Evolutionary conservation across 306 rosid species (phyloP).

Genomic region (Calophaca sinica): DNA sequence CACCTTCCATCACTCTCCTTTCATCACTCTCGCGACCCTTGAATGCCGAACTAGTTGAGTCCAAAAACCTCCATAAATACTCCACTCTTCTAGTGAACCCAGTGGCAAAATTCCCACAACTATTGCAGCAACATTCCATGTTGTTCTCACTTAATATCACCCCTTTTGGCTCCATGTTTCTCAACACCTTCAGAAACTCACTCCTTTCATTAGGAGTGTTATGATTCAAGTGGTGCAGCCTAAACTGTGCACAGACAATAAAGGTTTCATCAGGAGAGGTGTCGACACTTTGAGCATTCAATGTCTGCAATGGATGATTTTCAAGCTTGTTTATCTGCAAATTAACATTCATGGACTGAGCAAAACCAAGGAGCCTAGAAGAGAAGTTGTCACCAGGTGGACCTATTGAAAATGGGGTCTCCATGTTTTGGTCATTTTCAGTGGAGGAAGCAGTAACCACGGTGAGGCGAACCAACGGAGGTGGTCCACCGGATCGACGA

Average conservation of each 20-base stretch:
- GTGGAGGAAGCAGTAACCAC: constrained; percentile 58
- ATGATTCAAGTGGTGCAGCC: constrained; percentile 80
- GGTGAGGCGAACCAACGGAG: constrained; percentile 78
- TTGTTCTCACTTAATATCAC: constrained; percentile 82
- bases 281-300: constrained; percentile 56
- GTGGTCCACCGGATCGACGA: constrained; percentile 84
- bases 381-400: constrained; percentile 82
- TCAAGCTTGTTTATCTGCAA: constrained; percentile 73
- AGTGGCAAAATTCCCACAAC: constrained; percentile 67
- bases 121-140: constrained; percentile 74
- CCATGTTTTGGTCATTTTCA: constrained; percentile 58
- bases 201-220: constrained; percentile 65
- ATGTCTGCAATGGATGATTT: constrained; percentile 55
- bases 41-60: constrained; percentile 81
- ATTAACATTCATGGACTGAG: constrained; percentile 71
- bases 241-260: constrained; percentile 81
- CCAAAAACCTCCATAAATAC: constrained; percentile 80
- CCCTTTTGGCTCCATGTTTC: constrained; percentile 74
- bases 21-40: constrained; percentile 81
- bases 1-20: constrained; percentile 90
- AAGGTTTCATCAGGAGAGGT: constrained; percentile 62
- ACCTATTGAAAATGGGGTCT: constrained; percentile 69
- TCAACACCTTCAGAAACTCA: constrained; percentile 59
- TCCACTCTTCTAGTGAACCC: constrained; percentile 73
- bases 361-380: constrained; percentile 70